Conservation (phyloP, 1,139 yeast genomes). For the Suhomyces choctaworum region DNA sequence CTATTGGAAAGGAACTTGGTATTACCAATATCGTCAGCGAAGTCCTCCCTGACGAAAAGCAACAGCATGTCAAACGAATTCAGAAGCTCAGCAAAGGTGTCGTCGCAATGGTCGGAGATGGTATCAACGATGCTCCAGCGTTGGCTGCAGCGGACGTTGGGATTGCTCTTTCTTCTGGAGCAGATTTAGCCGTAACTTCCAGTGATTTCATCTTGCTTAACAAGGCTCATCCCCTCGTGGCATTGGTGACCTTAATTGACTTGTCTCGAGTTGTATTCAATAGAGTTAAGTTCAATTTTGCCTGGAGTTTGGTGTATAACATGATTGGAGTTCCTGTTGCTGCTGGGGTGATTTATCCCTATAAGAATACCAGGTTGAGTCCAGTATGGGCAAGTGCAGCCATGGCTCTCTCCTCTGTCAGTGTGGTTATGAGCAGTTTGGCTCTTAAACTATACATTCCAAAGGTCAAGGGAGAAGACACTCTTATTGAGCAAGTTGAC, state of each 20-base stretch:
- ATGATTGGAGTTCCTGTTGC: slow-evolving; percentile 60
- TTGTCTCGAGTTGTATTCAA: slow-evolving; percentile 42
- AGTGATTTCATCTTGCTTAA: slow-evolving; percentile 57
- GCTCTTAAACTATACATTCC: slow-evolving; percentile 51
- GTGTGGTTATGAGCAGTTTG: slow-evolving; percentile 58
- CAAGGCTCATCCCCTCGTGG: slow-evolving; percentile 46
- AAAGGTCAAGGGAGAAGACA: slow-evolving; percentile 24
- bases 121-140: slow-evolving; percentile 66
- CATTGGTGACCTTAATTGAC: slow-evolving; percentile 51
- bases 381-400: slow-evolving; percentile 72
- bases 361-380: slow-evolving; percentile 49
- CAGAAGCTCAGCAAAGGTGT: slow-evolving; percentile 38
- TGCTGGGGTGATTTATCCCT: slow-evolving; percentile 63
- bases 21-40: slow-evolving; percentile 68
- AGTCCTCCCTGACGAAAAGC: slow-evolving; percentile 73
- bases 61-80: slow-evolving; percentile 55
- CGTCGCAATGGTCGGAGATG: slow-evolving; percentile 67
- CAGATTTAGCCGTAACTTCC: slow-evolving; percentile 59
- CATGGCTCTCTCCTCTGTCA: slow-evolving; percentile 62
- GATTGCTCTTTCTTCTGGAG: slow-evolving; percentile 58
- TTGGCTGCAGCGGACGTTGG: slow-evolving; percentile 61
- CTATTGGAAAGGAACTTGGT: slow-evolving; percentile 66
- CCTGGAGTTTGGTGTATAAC: slow-evolving; percentile 55
- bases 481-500: neutral
- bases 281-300: slow-evolving; percentile 58